A percentile compares a stretch with the other conserved stretches of the same genome.
Conservation (phyloP, 2,329 filamentous ascomycete genomes). For the Aspergillus texensis region DNA sequence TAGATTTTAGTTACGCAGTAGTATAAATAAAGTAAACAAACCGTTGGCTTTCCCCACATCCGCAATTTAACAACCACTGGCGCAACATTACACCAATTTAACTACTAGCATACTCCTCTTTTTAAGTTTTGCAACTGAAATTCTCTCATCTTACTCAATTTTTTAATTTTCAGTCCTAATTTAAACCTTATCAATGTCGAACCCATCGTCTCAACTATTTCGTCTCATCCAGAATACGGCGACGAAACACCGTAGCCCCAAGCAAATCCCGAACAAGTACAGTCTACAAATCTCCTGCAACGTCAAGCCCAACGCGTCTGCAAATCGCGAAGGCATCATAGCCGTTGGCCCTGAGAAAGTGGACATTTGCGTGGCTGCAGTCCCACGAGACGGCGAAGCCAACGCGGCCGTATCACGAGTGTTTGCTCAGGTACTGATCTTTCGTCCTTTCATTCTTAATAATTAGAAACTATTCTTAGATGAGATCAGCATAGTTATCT, state of each 20-base stretch:
- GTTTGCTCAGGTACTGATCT: conserved; percentile 57
- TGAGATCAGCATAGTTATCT: neutral
- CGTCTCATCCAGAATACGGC: conserved; percentile 16
- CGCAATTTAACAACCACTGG: too few relatives aligned
- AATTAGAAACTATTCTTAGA: neutral
- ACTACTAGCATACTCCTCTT: neutral
- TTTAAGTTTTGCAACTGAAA: neutral
- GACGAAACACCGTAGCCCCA: conserved; percentile 12
- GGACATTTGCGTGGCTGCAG: conserved; percentile 67
- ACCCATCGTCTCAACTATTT: conserved; percentile 12
- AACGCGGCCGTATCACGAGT: conserved; percentile 68
- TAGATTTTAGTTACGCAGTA: too few relatives aligned
- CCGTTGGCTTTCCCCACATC: too few relatives aligned
- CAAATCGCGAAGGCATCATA: conserved; percentile 62
- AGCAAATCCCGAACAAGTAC: conserved; percentile 18
- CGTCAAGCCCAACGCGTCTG: conserved; percentile 68
- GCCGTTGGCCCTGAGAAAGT: conserved; percentile 60
- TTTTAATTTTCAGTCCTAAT: neutral
- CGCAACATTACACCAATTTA: neutral
- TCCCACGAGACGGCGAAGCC: conserved; percentile 67
- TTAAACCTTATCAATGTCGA: neutral
- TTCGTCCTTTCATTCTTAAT: neutral
- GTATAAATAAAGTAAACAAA: too few relatives aligned
- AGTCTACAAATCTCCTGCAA: conserved; percentile 65
- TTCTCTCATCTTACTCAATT: neutral